phyloP scores from a whole-genome alignment of 139 green algal genomes.

The Chlorella sp. region DNA sequence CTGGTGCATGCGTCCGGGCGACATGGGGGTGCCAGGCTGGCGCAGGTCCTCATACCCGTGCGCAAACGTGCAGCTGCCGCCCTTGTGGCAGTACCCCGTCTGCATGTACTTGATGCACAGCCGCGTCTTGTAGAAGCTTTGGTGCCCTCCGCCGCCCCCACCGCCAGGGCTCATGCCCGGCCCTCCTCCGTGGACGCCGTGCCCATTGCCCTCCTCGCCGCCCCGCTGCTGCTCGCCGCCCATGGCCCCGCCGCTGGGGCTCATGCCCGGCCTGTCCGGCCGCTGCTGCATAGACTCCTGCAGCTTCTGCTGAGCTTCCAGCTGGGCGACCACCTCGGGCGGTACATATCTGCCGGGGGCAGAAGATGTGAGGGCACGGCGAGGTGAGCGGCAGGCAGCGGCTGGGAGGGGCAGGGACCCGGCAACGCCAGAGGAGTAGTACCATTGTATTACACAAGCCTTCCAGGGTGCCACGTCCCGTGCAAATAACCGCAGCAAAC shows the following conservation, averaged over 20 bases:
- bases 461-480: too few relatives aligned
- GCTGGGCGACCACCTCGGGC: constrained; percentile 43
- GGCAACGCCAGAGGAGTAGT: too few relatives aligned
- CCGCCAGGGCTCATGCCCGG: neutral
- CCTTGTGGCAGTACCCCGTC: constrained; percentile 50
- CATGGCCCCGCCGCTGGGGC: neutral
- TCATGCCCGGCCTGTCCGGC: too few relatives aligned
- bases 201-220: neutral
- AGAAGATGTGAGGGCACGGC: too few relatives aligned
- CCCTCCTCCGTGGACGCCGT: neutral
- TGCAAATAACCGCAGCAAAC: too few relatives aligned
- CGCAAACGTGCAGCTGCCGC: constrained; percentile 52
- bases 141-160: neutral
- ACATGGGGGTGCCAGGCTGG: constrained; percentile 13
- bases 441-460: too few relatives aligned
- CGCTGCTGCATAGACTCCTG: constrained; percentile 3
- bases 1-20: constrained; percentile 8
- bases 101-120: constrained; percentile 65
- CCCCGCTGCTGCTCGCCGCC: neutral
- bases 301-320: constrained; percentile 41
- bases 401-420: too few relatives aligned
- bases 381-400: too few relatives aligned
- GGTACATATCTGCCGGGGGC: constrained; percentile 39
- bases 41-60: constrained; percentile 59
- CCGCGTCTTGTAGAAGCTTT: constrained; percentile 59